These are phyloP conservation scores for Ceratocystis alfenasii DNA, from an alignment of 2,329 filamentous ascomycete species.

Conservation along the genomic window DNA sequence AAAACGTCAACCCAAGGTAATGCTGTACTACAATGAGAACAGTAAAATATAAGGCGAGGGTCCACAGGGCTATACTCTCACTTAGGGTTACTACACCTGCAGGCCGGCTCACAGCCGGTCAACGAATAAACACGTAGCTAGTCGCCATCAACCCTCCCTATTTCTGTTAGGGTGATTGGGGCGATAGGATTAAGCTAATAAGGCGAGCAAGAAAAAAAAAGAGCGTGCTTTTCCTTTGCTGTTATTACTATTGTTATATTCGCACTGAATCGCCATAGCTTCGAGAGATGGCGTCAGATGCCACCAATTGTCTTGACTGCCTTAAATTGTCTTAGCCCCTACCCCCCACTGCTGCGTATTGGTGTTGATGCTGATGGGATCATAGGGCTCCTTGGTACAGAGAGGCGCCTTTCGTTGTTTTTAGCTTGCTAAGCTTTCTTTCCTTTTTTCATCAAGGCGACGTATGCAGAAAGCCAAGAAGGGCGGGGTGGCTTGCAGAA, in stretches of 20 bases:
- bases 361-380: background rate
- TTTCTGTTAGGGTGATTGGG: background rate
- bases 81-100: background rate
- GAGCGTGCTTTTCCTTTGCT: background rate
- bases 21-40: background rate
- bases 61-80: background rate
- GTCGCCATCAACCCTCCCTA: background rate
- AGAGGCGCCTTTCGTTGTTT: too few species aligned
- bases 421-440: background rate
- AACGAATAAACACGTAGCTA: background rate
- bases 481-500: too few species aligned
- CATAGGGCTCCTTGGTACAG: too few species aligned
- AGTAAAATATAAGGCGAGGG: background rate
- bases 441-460: background rate
- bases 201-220: background rate
- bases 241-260: too few species aligned
- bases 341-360: background rate
- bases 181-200: background rate
- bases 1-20: background rate
- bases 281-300: constrained; percentile 5
- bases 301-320: constrained; percentile 10
- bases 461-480: too few species aligned
- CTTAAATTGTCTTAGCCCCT: too few species aligned
- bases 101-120: background rate
- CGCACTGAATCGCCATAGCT: constrained; percentile 2